Base-by-base conservation (phyloP, 768 basidiomycete species). In the Suillus ampliporus region DNA sequence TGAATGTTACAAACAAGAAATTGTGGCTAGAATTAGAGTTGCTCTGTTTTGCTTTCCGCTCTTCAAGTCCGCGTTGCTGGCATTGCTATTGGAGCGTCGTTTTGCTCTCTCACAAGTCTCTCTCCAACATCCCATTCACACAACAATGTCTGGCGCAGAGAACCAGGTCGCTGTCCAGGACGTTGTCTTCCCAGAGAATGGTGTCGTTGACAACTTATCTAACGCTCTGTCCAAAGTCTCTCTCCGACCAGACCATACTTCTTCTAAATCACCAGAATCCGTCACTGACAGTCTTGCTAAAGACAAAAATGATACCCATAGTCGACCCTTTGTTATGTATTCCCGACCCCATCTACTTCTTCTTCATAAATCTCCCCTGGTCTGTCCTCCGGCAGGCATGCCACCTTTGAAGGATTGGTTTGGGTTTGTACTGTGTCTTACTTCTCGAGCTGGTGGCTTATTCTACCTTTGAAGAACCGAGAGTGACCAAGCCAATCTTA, bases 321-420 rank as follows among this genome's bases (percentile, higher is more conserved):
- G 38, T 66, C 77, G 80, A 64, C 83, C 83, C 60, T 82, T 89
- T 67, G 78, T 84, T 67, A 83, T 87, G 65, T 95, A 95, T 77
- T 82, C 88, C 70, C 87, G 91, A 54, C 71, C 80, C 53, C 87
- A 93, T 64, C 76, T 94, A 43, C 85, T 95, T 58, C 74, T 77
- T 60, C 83, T 95, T 23, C 83, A 85, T 66, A 85, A 84, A 65
- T 94, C 93, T n/a, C 89, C 91, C 26, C 78, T 94, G 44, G 89
- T 95, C 28, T 80, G 83, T 64, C 79, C 82, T 28, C 93, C 94
- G 7, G 72, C 79, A 57, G 85, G 86, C 66, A 94, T 95, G 94
- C 93, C 93, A 56, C 80, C 85, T 51, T 78, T 95, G 57, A 93
- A 89, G 78, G 86, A 89, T 51, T 95, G 93, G 93, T 95, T 94